Percentiles rank a stretch among this genome's conserved stretches.
These are phyloP conservation scores for Zalaria sp. DNA, from an alignment of 2,329 filamentous ascomycete genomes.

Conservation along the genomic window DNA sequence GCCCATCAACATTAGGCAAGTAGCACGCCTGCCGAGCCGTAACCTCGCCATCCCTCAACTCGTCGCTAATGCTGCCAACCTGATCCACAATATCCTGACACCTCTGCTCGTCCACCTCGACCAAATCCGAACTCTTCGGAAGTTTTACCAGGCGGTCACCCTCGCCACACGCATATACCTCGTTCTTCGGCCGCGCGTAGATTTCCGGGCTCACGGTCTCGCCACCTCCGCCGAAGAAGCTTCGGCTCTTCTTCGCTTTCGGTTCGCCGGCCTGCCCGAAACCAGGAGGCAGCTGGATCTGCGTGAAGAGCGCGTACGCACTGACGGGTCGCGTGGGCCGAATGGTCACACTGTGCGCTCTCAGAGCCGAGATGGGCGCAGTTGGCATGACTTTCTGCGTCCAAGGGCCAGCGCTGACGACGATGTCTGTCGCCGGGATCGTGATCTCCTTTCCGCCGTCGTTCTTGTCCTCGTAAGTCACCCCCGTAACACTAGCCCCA, in stretches of 20 bases:
- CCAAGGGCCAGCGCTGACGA: conserved; percentile 51
- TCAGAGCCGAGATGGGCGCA: conserved; percentile 44
- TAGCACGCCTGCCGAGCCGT: conserved; percentile 82
- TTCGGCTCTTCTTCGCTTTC: conserved; percentile 11
- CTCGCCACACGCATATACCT: conserved; percentile 90
- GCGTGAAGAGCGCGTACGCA: conserved; percentile 72
- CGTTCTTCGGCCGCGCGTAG: conserved; percentile 75
- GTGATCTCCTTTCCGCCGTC: conserved; percentile 30
- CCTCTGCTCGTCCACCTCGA: conserved; percentile 57
- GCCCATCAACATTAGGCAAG: conserved; percentile 55
- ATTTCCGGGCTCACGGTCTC: conserved; percentile 74
- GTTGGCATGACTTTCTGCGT: conserved; percentile 37
- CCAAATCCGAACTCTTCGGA: conserved; percentile 60
- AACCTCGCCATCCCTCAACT: conserved; percentile 37
- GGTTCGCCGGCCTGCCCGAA: conserved; percentile 40
- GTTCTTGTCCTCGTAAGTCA: conserved; percentile 47
- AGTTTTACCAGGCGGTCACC: conserved; percentile 64
- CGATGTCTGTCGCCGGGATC: conserved; percentile 41
- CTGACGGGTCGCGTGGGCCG: conserved; percentile 45
- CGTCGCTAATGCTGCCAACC: conserved; percentile 44
- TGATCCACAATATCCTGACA: conserved; percentile 82
- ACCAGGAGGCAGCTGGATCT: conserved; percentile 57
- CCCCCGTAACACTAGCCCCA: conserved; percentile 39
- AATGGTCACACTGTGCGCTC: conserved; percentile 51
- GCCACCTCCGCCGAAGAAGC: conserved; percentile 40